Conservation (phyloP, 257 asterid species). For the Henckelia pumila region DNA sequence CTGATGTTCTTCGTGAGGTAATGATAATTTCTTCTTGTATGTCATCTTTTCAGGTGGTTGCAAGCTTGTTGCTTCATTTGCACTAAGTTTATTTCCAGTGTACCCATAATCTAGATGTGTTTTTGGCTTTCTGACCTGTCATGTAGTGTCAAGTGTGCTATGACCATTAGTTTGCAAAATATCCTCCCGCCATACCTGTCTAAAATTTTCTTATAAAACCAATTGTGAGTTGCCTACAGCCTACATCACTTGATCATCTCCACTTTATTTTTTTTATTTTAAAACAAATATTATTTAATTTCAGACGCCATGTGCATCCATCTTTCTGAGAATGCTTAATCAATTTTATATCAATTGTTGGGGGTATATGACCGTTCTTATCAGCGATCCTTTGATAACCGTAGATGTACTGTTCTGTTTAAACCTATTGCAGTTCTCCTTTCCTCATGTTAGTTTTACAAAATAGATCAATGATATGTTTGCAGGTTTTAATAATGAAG, state of each 20-base stretch:
- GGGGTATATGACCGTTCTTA: not conserved
- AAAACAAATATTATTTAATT: too few relatives aligned
- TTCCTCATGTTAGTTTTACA: not conserved
- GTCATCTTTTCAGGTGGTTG: constrained; percentile 5
- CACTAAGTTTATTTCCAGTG: constrained; percentile 6
- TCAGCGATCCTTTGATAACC: constrained; percentile 10
- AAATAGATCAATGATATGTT: not conserved
- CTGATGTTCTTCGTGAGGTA: constrained; percentile 98
- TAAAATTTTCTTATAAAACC: not conserved
- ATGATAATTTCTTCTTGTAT: constrained; percentile 2
- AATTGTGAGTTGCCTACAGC: not conserved
- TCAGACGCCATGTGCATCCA: not conserved
- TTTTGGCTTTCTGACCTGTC: not conserved
- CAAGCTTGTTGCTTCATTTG: not conserved
- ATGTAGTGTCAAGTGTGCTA: not conserved
- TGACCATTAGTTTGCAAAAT: not conserved
- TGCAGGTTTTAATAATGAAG: constrained; percentile 92
- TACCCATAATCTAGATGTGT: not conserved
- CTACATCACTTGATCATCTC: not conserved
- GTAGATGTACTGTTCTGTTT: not conserved
- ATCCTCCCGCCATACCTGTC: not conserved
- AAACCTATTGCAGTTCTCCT: too few relatives aligned
- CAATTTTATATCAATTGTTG: not conserved
- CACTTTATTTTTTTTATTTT: not conserved
- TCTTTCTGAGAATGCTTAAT: not conserved